These are phyloP conservation scores for Penicillium sp. DNA, from an alignment of 2,329 filamentous ascomycete species.

Conservation along the genomic window DNA sequence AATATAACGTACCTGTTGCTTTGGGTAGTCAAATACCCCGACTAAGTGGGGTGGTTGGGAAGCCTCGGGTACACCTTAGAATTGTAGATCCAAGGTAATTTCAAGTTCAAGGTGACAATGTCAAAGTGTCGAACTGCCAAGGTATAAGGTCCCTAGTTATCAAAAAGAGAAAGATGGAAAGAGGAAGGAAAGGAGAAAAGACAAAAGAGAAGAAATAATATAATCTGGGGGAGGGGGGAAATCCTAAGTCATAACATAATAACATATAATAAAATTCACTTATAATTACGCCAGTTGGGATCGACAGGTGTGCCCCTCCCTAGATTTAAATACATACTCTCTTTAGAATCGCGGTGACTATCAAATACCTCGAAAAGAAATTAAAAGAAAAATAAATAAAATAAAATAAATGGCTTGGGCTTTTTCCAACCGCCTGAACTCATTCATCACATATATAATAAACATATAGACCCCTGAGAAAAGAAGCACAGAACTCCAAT, in stretches of 20 bases:
- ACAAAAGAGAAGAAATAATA: not conserved
- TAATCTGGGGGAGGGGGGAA: not conserved
- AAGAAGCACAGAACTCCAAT: not conserved
- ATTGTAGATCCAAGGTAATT: not conserved
- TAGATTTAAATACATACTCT: conserved; percentile 8
- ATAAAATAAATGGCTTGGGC: not conserved
- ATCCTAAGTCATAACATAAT: not conserved
- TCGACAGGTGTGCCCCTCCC: conserved; percentile 23
- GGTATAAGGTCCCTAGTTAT: not conserved
- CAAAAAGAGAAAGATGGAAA: not conserved
- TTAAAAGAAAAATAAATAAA: not conserved
- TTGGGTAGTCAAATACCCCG: not conserved
- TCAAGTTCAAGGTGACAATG: not conserved
- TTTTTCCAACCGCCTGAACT: not conserved
- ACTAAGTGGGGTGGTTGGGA: not conserved
- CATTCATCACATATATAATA: not conserved
- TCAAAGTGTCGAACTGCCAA: no score
- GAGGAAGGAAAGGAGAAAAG: not conserved
- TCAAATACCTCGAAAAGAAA: not conserved
- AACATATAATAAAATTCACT: conserved; percentile 5
- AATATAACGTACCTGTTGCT: not conserved
- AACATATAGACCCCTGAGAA: conserved; percentile 1
- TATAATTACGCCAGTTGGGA: conserved; percentile 9
- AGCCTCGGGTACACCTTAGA: not conserved
- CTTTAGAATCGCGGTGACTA: not conserved